Base-by-base conservation (phyloP, 1,284 basidiomycete species). In the Ceratobasidium papillatum region DNA sequence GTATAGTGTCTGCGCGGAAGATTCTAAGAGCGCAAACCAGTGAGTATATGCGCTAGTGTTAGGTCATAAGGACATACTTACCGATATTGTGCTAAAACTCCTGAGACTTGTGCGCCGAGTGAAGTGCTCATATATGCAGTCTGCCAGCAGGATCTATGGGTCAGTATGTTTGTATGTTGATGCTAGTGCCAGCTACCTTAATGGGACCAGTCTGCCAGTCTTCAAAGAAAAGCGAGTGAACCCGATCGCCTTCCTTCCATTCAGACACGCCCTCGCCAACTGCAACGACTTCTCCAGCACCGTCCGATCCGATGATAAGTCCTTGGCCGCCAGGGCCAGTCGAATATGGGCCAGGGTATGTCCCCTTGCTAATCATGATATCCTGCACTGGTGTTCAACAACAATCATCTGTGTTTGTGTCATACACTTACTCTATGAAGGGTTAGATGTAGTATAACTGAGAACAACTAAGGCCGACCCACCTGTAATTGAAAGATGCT, bases 241-340 rank as follows among this genome's bases (percentile, higher is more conserved):
- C 87, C 22, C 87, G 85, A 78, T 91, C 88, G 12, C 89, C 89
- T 2, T 80, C 75, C 76, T 85, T 84, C 85, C 85, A 89, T 14
- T 80, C 79, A 43, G 79, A 84, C 19, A 89, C 88, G 14, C 84
- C 84, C 41, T 81, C 80, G 2, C 90, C 89, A 19, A 89, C 79
- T 1, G 84, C 83, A 43, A 89, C 80, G 61, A 91, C 82, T 78
- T 89, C 87, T 7, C 90, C 90, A 17, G 90, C 89, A 77, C 86
- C 84, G 78, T 91, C 90, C 8, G 89, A 90, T 79, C 84, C 83
- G 0, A 89, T 88, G 17, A 89, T 83, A 1, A 66, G 64, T 5
- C 64, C 64, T 54, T 52, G 47, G 27, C 64, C 64, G 51, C 54
- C 64, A 11, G 64, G 64, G 5, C 64, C 64, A 8, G 49, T 38